phyloP scores from a whole-genome alignment of 306 rosid genomes.

The Comarum palustre region DNA sequence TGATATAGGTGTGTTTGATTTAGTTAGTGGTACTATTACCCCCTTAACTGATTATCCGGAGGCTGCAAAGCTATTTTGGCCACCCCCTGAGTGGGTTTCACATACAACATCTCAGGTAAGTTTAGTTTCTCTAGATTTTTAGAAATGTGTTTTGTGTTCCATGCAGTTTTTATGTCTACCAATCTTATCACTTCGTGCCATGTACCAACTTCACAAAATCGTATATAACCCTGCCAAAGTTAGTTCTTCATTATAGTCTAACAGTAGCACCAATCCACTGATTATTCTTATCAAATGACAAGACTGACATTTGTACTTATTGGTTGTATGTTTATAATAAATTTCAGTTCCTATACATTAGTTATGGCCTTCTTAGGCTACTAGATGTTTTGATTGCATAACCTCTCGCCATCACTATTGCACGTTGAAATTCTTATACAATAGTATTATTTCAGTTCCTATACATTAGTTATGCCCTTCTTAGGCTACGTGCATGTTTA shows the following conservation, averaged over 20 bases:
- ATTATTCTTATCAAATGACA: neutral
- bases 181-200: neutral
- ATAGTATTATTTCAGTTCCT: no score
- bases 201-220: neutral
- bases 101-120: slow-evolving; percentile 31
- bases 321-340: neutral
- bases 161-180: slow-evolving; percentile 3
- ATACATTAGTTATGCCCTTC: neutral
- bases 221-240: neutral
- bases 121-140: neutral
- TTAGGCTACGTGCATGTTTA: neutral
- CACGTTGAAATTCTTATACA: no score
- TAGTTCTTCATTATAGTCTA: neutral
- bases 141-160: slow-evolving; percentile 8
- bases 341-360: neutral
- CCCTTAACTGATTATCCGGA: slow-evolving; percentile 48
- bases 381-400: neutral
- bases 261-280: neutral
- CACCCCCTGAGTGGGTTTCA: slow-evolving; percentile 62
- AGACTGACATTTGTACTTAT: neutral
- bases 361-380: neutral
- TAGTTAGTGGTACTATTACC: slow-evolving; percentile 41
- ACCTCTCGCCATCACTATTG: neutral
- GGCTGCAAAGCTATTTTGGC: slow-evolving; percentile 63
- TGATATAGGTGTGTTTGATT: slow-evolving; percentile 46